phyloP scores from a whole-genome alignment of 106 monocot species.

The Hemerocallis citrina region DNA sequence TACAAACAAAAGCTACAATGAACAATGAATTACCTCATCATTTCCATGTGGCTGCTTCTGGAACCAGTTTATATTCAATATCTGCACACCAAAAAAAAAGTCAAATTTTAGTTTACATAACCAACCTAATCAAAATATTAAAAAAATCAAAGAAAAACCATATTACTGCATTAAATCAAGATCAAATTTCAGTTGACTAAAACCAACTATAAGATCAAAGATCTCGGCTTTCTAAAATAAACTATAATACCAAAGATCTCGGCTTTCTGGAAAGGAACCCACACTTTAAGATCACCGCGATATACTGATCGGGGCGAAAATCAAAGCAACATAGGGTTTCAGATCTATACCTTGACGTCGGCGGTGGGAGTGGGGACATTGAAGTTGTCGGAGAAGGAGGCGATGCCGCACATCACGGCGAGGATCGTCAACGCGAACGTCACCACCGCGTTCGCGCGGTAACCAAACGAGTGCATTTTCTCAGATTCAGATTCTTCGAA shows the following conservation, averaged over 20 bases:
- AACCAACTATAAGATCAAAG: too few relatives aligned
- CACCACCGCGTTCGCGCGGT: conserved; percentile 75
- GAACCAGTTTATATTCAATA: conserved; percentile 92
- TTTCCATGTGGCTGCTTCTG: conserved; percentile 83
- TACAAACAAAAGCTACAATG: background rate
- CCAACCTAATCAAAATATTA: too few relatives aligned
- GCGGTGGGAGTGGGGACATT: conserved; percentile 67
- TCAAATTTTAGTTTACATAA: too few relatives aligned
- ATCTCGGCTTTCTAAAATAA: too few relatives aligned
- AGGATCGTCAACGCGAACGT: conserved; percentile 83
- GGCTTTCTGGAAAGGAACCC: too few relatives aligned
- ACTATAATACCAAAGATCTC: too few relatives aligned
- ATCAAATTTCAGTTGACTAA: too few relatives aligned
- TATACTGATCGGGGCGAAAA: too few relatives aligned
- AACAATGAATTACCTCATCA: conserved; percentile 63
- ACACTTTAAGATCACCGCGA: too few relatives aligned
- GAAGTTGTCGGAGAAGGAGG: conserved; percentile 92
- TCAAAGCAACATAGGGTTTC: background rate
- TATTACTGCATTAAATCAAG: too few relatives aligned
- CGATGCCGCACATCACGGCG: conserved; percentile 77
- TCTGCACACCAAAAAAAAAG: conserved; percentile 21
- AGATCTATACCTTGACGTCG: conserved; percentile 44
- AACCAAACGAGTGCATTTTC: conserved; percentile 80
- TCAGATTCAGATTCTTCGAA: background rate
- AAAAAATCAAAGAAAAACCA: too few relatives aligned